Evolutionary conservation across 768 basidiomycete species (phyloP), one percentile per base, ranked within the genome.

Genomic region (Lyophyllum shimeji): DNA sequence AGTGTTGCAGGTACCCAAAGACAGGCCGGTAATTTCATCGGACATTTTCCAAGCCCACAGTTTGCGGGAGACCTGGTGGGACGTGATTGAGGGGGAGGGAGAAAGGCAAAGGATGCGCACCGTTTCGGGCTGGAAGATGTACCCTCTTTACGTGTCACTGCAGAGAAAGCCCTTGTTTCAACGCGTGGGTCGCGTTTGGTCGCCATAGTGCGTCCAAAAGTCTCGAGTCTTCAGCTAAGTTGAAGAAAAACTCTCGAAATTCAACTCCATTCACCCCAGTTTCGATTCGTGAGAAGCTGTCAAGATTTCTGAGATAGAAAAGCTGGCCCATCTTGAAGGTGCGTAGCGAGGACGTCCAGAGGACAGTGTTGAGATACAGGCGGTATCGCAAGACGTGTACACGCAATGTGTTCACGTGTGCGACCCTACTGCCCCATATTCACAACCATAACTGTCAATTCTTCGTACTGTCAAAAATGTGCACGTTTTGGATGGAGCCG

Each of bases 281-380:
- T 23, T 9, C 7, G 29, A 54, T 33, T 11, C n/a, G 20, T 7
- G 43, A 3, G 44, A 23, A 37, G 9, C 50, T 56, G 55, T 56
- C 55, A 33, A 56, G 9, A 25, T 50, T 50, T 24, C 11, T 6
- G 3, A 56, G 21, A 2, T 1, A 1, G 18, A 33, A 56, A 21
- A 43, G 42, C 43, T 56, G 55, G 18, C 55, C 47, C 55, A 56
- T 56, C 12, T 3, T 37, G 34, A 13, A 37, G 34, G n/a, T n/a
- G n/a, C 9, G 34, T 37, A 3, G 9, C 34, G 9, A 37, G 34
- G 9, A n/a, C n/a, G n/a, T n/a, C n/a, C n/a, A n/a, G 34, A 29
- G 29, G 29, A 29, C 34, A 37, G 12, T 37, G 34, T n/a, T n/a
- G n/a, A n/a, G n/a, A n/a, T n/a, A n/a, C n/a, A n/a, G n/a, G n/a